phyloP scores from a whole-genome alignment of 495 filamentous ascomycete species.

The Opeltia flavorubescens region DNA sequence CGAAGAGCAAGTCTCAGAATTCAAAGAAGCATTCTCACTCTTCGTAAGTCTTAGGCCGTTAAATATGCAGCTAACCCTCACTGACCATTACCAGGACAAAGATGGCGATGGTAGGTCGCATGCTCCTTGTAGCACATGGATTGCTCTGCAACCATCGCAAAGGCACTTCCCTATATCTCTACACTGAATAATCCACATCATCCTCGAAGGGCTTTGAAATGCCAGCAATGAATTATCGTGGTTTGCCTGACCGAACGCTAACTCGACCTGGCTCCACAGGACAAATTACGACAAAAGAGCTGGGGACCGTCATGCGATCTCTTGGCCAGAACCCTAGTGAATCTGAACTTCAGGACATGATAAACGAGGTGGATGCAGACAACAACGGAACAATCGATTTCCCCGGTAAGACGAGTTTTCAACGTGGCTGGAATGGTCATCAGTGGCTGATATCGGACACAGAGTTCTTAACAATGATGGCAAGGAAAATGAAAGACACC shows the following conservation, averaged over 20 bases:
- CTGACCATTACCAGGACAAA: conserved; percentile 61
- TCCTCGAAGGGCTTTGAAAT: background rate
- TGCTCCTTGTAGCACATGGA: no score
- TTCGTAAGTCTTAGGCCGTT: conserved; percentile 59
- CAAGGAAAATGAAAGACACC: conserved; percentile 99
- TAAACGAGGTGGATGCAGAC: conserved; percentile 98
- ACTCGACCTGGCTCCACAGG: conserved; percentile 34
- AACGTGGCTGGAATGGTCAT: background rate
- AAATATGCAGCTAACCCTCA: conserved; percentile 5
- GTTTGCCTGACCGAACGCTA: background rate
- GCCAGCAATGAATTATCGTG: background rate
- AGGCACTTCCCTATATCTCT: background rate
- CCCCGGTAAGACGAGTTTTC: conserved; percentile 49
- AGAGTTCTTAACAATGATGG: conserved; percentile 99
- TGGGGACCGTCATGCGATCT: conserved; percentile 99
- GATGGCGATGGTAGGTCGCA: conserved; percentile 92
- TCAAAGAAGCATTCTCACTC: conserved; percentile 99
- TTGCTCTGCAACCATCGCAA: no score
- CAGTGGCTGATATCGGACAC: conserved; percentile 3
- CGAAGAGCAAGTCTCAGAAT: conserved; percentile 99
- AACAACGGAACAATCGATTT: conserved; percentile 99
- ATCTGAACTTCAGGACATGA: conserved; percentile 99
- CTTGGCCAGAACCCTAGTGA: conserved; percentile 98
- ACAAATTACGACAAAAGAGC: conserved; percentile 98
- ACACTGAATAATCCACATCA: background rate